Conservation (phyloP, 1,284 basidiomycete genomes). For the Paramarasmius palmivorus region DNA sequence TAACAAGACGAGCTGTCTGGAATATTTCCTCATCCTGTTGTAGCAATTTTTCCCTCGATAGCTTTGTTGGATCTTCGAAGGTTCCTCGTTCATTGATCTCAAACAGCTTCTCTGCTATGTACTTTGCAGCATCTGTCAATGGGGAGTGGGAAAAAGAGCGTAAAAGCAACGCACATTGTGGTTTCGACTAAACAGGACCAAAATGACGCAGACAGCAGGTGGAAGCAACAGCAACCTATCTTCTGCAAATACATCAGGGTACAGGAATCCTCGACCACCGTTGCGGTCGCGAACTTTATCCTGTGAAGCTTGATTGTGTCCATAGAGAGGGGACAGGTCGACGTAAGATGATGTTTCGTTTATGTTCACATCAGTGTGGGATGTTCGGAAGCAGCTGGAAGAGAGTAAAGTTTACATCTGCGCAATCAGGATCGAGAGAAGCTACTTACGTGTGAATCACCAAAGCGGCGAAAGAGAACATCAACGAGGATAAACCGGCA, state of each 20-base stretch:
- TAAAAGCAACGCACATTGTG: conserved; percentile 67
- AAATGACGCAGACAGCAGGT: conserved; percentile 69
- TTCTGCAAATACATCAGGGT: conserved; percentile 76
- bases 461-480: conserved; percentile 82
- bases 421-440: background rate
- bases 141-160: conserved; percentile 6
- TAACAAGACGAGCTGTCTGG: conserved; percentile 75
- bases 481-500: conserved; percentile 73
- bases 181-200: conserved; percentile 81
- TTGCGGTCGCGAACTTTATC: conserved; percentile 58
- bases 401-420: background rate
- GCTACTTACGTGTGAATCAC: conserved; percentile 70
- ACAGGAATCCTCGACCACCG: conserved; percentile 67
- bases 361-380: conserved; percentile 62
- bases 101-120: conserved; percentile 75
- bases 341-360: conserved; percentile 90
- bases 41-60: conserved; percentile 39
- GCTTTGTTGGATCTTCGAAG: conserved; percentile 50
- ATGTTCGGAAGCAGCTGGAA: conserved; percentile 70
- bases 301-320: conserved; percentile 63
- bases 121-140: conserved; percentile 40
- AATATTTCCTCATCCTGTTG: conserved; percentile 82
- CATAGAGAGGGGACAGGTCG: conserved; percentile 82
- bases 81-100: conserved; percentile 76
- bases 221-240: conserved; percentile 81